phyloP scores from a whole-genome alignment of 1,284 basidiomycete species.

The Puccinia hordei region DNA sequence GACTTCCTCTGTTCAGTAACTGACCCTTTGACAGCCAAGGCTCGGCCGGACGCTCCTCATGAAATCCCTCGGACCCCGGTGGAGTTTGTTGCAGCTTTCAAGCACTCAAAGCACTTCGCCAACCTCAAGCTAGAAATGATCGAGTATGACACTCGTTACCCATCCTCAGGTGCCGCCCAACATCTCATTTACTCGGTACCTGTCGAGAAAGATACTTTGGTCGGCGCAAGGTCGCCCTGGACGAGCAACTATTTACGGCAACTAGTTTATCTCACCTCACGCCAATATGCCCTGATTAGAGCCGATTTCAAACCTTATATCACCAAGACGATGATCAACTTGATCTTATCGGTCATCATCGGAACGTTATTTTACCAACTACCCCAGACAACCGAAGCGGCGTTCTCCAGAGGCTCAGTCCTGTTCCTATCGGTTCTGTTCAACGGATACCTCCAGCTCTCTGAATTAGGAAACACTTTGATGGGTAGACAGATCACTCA shows the following conservation, averaged over 20 bases:
- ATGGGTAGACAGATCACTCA: conserved; percentile 55
- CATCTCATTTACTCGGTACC: conserved; percentile 31
- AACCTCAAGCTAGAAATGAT: conserved; percentile 38
- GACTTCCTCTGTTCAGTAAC: conserved; percentile 51
- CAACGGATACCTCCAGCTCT: conserved; percentile 56
- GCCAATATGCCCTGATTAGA: conserved; percentile 55
- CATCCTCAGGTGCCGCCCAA: conserved; percentile 42
- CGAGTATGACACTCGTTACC: conserved; percentile 31
- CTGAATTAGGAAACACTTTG: conserved; percentile 55
- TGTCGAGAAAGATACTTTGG: conserved; percentile 47
- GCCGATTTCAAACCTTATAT: conserved; percentile 55
- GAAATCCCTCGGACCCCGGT: conserved; percentile 24
- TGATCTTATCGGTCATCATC: conserved; percentile 55
- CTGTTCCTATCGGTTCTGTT: conserved; percentile 55
- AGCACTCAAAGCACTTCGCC: conserved; percentile 20
- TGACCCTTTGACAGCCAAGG: conserved; percentile 35
- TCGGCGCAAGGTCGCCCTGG: conserved; percentile 52
- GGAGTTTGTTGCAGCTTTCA: conserved; percentile 45
- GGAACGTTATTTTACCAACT: conserved; percentile 55
- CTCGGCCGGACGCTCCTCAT: background rate
- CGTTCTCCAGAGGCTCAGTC: conserved; percentile 55
- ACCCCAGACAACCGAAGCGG: conserved; percentile 52
- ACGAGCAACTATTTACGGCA: conserved; percentile 54
- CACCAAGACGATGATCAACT: conserved; percentile 56
- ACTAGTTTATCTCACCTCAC: conserved; percentile 54